phyloP scores from a whole-genome alignment of 2,329 filamentous ascomycete species.

The Pestalotiopsis sp. region DNA sequence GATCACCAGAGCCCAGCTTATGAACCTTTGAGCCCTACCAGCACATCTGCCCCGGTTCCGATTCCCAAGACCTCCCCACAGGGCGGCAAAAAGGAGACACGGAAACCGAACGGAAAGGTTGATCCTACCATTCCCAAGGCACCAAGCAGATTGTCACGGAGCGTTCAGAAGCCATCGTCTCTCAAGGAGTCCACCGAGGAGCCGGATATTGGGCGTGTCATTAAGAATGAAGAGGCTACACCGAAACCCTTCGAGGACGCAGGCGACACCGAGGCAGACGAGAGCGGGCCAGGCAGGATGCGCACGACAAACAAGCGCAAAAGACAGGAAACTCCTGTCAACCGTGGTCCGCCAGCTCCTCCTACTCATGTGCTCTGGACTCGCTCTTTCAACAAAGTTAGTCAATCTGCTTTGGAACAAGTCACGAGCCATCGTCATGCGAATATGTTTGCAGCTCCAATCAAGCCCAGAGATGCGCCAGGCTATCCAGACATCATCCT shows the following conservation, averaged over 20 bases:
- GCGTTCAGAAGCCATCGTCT: slow-evolving; percentile 39
- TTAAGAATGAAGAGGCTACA: slow-evolving; percentile 62
- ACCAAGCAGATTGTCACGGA: slow-evolving; percentile 36
- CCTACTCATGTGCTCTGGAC: slow-evolving; percentile 73
- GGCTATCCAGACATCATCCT: slow-evolving; percentile 74
- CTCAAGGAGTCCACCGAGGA: slow-evolving; percentile 50
- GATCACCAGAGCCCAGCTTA: slow-evolving; percentile 52
- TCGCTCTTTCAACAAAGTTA: slow-evolving; percentile 72
- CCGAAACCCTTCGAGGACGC: slow-evolving; percentile 54
- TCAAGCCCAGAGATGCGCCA: slow-evolving; percentile 74
- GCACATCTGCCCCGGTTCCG: slow-evolving; percentile 38
- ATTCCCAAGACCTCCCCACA: slow-evolving; percentile 34
- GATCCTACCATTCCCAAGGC: slow-evolving; percentile 22
- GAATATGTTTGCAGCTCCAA: slow-evolving; percentile 75
- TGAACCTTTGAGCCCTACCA: slow-evolving; percentile 57
- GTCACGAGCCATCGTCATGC: slow-evolving; percentile 76
- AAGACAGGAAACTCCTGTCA: slow-evolving; percentile 51
- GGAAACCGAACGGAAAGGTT: slow-evolving; percentile 28
- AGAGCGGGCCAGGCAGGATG: slow-evolving; percentile 43
- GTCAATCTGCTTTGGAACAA: slow-evolving; percentile 71
- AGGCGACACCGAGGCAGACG: slow-evolving; percentile 56
- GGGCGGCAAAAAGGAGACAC: slow-evolving; percentile 33
- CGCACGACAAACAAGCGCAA: slow-evolving; percentile 54
- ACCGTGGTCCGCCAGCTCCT: slow-evolving; percentile 48
- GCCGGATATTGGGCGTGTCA: slow-evolving; percentile 38